Evolutionary conservation across 1,139 yeast species (phyloP).

Genomic region (Candida labiduridarum): DNA sequence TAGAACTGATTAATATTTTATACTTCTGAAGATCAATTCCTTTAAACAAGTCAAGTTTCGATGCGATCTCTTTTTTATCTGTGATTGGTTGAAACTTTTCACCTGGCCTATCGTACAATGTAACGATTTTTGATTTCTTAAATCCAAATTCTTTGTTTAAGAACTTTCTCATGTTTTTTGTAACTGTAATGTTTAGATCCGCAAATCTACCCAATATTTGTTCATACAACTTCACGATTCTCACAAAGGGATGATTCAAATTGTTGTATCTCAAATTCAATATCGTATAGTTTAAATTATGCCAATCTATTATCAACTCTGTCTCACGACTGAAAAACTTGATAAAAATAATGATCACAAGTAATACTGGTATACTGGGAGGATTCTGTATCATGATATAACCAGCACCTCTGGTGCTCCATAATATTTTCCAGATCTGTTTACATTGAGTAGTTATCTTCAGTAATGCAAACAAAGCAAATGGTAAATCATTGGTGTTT

Average conservation of each 20-base stretch:
- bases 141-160: constrained; percentile 58
- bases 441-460: constrained; percentile 64
- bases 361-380: constrained; percentile 83
- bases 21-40: constrained; percentile 39
- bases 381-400: constrained; percentile 89
- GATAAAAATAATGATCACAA: constrained; percentile 60
- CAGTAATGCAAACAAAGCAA: constrained; percentile 54
- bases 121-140: constrained; percentile 33
- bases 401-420: constrained; percentile 58
- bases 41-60: constrained; percentile 35
- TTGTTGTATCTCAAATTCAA: constrained; percentile 65
- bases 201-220: constrained; percentile 57
- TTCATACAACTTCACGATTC: constrained; percentile 60
- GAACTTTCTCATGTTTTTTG: constrained; percentile 68
- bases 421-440: constrained; percentile 47
- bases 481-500: constrained; percentile 51
- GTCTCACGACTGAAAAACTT: constrained; percentile 58
- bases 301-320: constrained; percentile 88
- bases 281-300: constrained; percentile 86
- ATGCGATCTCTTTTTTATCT: constrained; percentile 14
- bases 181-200: constrained; percentile 74
- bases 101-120: constrained; percentile 78
- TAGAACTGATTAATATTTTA: constrained; percentile 75
- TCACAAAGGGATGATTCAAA: constrained; percentile 63
- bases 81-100: constrained; percentile 57